Percentiles rank a stretch among this genome's conserved stretches.
These are phyloP conservation scores for Metarhizium brunneum DNA, from an alignment of 2,329 filamentous ascomycete species.

Conservation along the genomic window DNA sequence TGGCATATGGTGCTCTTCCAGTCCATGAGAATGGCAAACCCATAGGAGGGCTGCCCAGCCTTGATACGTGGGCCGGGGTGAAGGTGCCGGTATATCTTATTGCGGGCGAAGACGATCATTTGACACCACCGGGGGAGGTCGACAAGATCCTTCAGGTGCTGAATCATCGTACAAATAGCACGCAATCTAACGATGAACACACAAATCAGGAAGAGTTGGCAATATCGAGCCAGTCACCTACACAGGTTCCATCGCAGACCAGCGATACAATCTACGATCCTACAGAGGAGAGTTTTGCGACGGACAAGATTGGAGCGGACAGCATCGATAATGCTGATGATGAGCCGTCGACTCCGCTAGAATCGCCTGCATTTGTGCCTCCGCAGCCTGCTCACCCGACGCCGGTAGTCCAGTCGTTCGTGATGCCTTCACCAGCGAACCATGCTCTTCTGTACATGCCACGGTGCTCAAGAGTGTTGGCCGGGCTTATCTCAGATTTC, in stretches of 20 bases:
- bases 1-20: slow-evolving; percentile 65
- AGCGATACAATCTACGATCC: background rate
- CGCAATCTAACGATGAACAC: background rate
- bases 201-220: background rate
- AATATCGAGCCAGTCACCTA: background rate
- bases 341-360: slow-evolving; percentile 38
- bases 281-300: background rate
- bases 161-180: slow-evolving; percentile 14
- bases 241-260: background rate
- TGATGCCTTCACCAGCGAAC: slow-evolving; percentile 68
- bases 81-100: slow-evolving; percentile 69
- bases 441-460: slow-evolving; percentile 81
- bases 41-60: slow-evolving; percentile 57
- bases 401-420: slow-evolving; percentile 54
- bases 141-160: slow-evolving; percentile 51
- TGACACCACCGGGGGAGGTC: slow-evolving; percentile 66
- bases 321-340: slow-evolving; percentile 28
- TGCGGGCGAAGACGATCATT: slow-evolving; percentile 64
- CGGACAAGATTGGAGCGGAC: slow-evolving; percentile 5
- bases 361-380: slow-evolving; percentile 27
- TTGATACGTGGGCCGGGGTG: slow-evolving; percentile 63
- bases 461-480: slow-evolving; percentile 62
- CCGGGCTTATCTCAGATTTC: slow-evolving; percentile 77
- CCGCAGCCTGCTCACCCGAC: slow-evolving; percentile 37
- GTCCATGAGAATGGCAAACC: slow-evolving; percentile 42